Base-by-base conservation (phyloP, 2,329 filamentous ascomycete species). In the Huntiella omanensis region DNA sequence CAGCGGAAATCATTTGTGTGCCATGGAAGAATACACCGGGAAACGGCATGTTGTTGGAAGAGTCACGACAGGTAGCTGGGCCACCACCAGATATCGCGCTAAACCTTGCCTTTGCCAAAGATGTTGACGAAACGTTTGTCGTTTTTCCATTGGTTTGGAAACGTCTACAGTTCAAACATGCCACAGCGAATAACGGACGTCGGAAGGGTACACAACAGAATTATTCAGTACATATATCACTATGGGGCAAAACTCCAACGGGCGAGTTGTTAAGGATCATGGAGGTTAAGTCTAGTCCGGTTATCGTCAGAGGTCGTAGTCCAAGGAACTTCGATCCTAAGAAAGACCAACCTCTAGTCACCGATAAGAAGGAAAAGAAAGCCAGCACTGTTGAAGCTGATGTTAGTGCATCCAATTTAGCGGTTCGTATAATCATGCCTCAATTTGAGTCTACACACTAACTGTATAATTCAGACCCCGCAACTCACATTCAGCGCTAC, bases 121-220 rank as follows among this genome's bases (percentile, higher is more conserved):
- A 66, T 68, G 71, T 92, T 33, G 86, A 93, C 56, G 79, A 79
- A 1, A 77, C 83, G 47, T 80, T 77, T 48, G 77, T 88, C 6
- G 83, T 76, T 35, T 75, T 94, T 48, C 83, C 86, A 1, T 79
- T 95, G 45, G 80, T 84, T 33, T 96, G 88, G 88, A 95, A 94
- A 61, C 71, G 88, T 46, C 64, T 96, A 49, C 88, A 96, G 60
- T 96, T 96, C 61, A 83, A 93, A 56, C 91, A 94, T 54, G 88
- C 88, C 2, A 96, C 88, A 1, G 88, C 88, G 43, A 96, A 96
- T 60, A 96, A 96, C 58, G 88, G 88, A 10, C 75, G 88, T 46
- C 74, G 88, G 53, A 95, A 95, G 62, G 88, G 93, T 52, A 66
- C 95, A 40, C 88, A 96, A 59, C 88, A 96, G 60, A 87, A 95